Percentiles rank a stretch among this genome's conserved stretches.
phyloP scores from a whole-genome alignment of 1,139 yeast species.

The Meyerozyma carpophila region DNA sequence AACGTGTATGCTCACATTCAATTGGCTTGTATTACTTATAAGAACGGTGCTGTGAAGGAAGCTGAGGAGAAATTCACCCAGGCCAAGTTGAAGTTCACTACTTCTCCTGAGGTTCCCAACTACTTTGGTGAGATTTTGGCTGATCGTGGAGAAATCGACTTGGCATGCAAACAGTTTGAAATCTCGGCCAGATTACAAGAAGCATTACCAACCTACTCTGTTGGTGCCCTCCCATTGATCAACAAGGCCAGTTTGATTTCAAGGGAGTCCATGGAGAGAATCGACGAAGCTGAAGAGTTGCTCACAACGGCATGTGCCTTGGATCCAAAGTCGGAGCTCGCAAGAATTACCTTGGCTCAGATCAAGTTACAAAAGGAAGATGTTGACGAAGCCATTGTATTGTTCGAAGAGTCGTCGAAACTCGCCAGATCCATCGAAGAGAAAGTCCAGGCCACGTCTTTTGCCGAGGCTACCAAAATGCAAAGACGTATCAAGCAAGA shows the following conservation, averaged over 20 bases:
- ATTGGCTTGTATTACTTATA: conserved; percentile 87
- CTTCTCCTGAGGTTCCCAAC: conserved; percentile 88
- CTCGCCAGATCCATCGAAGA: conserved; percentile 83
- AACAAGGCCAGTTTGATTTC: conserved; percentile 80
- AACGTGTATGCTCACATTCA: conserved; percentile 88
- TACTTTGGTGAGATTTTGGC: conserved; percentile 92
- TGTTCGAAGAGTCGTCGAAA: conserved; percentile 77
- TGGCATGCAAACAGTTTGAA: conserved; percentile 82
- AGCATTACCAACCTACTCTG: conserved; percentile 52
- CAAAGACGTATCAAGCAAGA: conserved; percentile 69
- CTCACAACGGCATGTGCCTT: conserved; percentile 73
- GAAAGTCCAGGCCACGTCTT: conserved; percentile 85
- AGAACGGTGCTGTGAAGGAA: conserved; percentile 58
- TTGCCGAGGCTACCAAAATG: conserved; percentile 87
- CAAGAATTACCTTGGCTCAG: conserved; percentile 87
- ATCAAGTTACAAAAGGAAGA: conserved; percentile 78
- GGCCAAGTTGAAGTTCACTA: conserved; percentile 75
- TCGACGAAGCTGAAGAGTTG: conserved; percentile 60
- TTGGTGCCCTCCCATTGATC: conserved; percentile 86
- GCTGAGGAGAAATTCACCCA: conserved; percentile 68
- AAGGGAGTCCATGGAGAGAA: conserved; percentile 49
- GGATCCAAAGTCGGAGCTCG: conserved; percentile 87
- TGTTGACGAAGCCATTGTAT: conserved; percentile 72
- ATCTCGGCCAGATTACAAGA: conserved; percentile 79
- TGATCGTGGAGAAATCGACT: conserved; percentile 68